Conservation (phyloP, 371 early-diverging fungal species). For the Funneliformis caledonium region DNA sequence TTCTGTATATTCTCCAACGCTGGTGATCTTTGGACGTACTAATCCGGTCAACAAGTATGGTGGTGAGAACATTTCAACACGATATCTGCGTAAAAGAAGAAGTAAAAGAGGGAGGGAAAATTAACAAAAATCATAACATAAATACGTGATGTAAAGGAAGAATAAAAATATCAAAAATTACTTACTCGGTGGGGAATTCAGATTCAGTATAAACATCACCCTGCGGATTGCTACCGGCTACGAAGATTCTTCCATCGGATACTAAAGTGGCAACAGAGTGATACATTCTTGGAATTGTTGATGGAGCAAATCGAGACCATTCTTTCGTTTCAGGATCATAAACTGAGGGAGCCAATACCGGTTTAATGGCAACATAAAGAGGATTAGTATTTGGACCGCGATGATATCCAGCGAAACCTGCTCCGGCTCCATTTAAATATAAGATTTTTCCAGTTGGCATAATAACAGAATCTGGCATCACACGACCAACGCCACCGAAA, state of each 20-base stretch:
- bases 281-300: slow-evolving; percentile 54
- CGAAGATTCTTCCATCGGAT: slow-evolving; percentile 56
- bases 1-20: not conserved
- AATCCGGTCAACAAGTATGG: slow-evolving; percentile 44
- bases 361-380: slow-evolving; percentile 42
- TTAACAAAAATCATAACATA: not conserved
- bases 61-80: slow-evolving; percentile 28
- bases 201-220: slow-evolving; percentile 39
- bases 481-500: slow-evolving; percentile 55
- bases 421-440: slow-evolving; percentile 64
- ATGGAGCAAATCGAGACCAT: slow-evolving; percentile 45
- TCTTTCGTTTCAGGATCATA: slow-evolving; percentile 50
- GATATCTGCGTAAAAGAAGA: not conserved
- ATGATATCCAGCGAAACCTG: slow-evolving; percentile 64
- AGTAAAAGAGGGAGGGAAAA: not conserved
- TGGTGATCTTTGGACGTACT: not conserved
- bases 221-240: slow-evolving; percentile 56
- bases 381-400: not conserved
- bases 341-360: slow-evolving; percentile 48
- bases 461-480: slow-evolving; percentile 66
- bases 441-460: slow-evolving; percentile 64
- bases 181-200: slow-evolving; percentile 50
- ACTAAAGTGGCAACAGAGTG: slow-evolving; percentile 54
- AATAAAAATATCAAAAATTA: not conserved
- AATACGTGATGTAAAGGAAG: not conserved